phyloP scores from a whole-genome alignment of 371 early-diverging fungal genomes.

The Lichtheimia ornata region DNA sequence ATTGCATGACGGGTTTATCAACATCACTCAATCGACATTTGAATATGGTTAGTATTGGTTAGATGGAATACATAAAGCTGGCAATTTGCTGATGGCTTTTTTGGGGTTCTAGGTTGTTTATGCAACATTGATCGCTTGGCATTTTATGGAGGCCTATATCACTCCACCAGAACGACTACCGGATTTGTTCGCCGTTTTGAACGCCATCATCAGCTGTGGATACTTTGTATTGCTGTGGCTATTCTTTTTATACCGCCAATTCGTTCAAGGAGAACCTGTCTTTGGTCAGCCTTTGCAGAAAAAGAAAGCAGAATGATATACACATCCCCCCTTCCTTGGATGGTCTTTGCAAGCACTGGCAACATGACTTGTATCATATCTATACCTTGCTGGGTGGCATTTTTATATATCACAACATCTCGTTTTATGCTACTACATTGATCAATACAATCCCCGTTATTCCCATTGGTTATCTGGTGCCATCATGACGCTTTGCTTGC shows the following conservation, averaged over 20 bases:
- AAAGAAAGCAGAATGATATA: not conserved
- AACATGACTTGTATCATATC: too few species aligned
- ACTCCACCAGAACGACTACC: constrained; percentile 75
- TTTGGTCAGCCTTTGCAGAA: not conserved
- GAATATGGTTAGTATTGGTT: constrained; percentile 12
- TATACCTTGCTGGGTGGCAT: too few species aligned
- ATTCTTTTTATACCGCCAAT: constrained; percentile 59
- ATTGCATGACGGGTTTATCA: constrained; percentile 52
- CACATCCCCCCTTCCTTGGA: too few species aligned
- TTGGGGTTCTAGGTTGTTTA: constrained; percentile 36
- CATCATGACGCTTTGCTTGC: too few species aligned
- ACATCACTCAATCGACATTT: constrained; percentile 15
- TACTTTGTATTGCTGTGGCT: constrained; percentile 62
- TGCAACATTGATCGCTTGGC: constrained; percentile 56
- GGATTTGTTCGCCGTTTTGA: constrained; percentile 79
- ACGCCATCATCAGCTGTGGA: constrained; percentile 69
- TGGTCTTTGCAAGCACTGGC: too few species aligned
- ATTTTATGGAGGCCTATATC: constrained; percentile 56
- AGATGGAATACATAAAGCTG: too few species aligned
- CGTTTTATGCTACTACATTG: too few species aligned
- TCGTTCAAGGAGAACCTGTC: not conserved
- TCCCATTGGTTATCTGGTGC: too few species aligned
- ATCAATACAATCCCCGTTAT: too few species aligned
- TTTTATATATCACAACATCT: too few species aligned
- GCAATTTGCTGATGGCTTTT: too few species aligned